Percentiles rank a stretch among this genome's conserved stretches.
phyloP scores from a whole-genome alignment of 768 basidiomycete genomes.

The Calocybe cyanea region DNA sequence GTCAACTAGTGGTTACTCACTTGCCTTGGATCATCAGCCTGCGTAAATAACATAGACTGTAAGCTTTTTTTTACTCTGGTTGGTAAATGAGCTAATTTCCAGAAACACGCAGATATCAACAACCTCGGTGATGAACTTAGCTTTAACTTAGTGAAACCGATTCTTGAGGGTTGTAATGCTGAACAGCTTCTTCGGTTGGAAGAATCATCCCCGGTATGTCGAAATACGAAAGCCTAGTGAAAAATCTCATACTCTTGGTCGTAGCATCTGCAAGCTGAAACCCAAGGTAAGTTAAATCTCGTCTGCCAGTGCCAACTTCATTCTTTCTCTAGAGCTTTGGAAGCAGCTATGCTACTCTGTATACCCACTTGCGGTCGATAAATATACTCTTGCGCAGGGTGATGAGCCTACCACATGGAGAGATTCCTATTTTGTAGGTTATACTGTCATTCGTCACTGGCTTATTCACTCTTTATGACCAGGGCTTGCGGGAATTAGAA shows the following conservation, averaged over 20 bases:
- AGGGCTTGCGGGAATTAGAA: constrained; percentile 59
- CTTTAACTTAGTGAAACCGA: constrained; percentile 65
- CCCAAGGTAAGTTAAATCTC: constrained; percentile 39
- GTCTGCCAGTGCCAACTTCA: constrained; percentile 1
- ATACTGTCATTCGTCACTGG: constrained; percentile 5
- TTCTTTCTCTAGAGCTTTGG: constrained; percentile 54
- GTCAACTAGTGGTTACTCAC: too few relatives aligned
- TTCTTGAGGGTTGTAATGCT: constrained; percentile 68
- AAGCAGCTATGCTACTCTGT: constrained; percentile 56
- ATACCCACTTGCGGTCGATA: constrained; percentile 52
- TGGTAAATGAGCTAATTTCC: constrained; percentile 4
- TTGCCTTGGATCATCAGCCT: too few relatives aligned
- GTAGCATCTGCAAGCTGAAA: constrained; percentile 53
- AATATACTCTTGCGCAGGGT: constrained; percentile 35
- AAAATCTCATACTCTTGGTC: constrained; percentile 5
- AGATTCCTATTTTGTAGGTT: constrained; percentile 61
- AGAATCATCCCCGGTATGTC: constrained; percentile 64
- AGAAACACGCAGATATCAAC: constrained; percentile 45
- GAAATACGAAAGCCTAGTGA: too few relatives aligned
- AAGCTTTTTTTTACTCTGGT: constrained; percentile 20
- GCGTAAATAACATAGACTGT: constrained; percentile 60
- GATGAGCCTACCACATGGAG: constrained; percentile 62
- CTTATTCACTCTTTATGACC: constrained; percentile 9
- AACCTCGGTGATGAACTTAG: constrained; percentile 62
- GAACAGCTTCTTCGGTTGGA: constrained; percentile 71